phyloP scores from a whole-genome alignment of 2,329 filamentous ascomycete species.

The Penicillium sclerotiorum region DNA sequence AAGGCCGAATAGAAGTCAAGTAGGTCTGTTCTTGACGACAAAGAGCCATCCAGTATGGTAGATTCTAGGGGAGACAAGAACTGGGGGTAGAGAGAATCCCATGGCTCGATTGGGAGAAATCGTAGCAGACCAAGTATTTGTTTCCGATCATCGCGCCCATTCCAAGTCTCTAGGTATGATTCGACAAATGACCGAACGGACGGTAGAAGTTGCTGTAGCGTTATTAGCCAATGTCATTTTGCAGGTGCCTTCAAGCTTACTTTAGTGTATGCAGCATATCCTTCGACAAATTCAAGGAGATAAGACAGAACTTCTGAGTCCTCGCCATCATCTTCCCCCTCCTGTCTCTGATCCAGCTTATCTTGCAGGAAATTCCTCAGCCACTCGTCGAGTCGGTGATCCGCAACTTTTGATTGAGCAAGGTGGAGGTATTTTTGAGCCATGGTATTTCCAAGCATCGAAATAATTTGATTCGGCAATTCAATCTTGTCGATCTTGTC shows the following conservation, averaged over 20 bases:
- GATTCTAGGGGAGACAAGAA: conserved; percentile 46
- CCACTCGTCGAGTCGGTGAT: conserved; percentile 41
- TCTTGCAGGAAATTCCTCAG: conserved; percentile 43
- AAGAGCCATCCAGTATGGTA: conserved; percentile 38
- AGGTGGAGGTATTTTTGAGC: conserved; percentile 74
- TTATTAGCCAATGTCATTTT: conserved; percentile 3
- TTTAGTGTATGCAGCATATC: conserved; percentile 43
- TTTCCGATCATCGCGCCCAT: conserved; percentile 59
- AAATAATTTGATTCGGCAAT: conserved; percentile 78
- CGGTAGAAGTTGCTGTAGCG: conserved; percentile 34
- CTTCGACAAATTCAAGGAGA: conserved; percentile 36
- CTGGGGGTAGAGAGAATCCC: conserved; percentile 36
- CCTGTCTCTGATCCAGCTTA: conserved; percentile 36
- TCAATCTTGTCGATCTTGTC: conserved; percentile 76
- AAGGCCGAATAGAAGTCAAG: conserved; percentile 69
- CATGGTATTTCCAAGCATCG: conserved; percentile 73
- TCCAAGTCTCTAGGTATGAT: conserved; percentile 63
- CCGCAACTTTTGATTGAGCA: conserved; percentile 60
- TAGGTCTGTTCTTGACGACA: conserved; percentile 60
- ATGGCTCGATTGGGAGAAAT: conserved; percentile 35
- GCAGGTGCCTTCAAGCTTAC: conserved; percentile 21
- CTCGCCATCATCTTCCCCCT: conserved; percentile 55
- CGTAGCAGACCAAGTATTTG: conserved; percentile 40
- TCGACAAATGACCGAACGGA: conserved; percentile 40
- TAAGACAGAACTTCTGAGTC: conserved; percentile 39